phyloP scores from a whole-genome alignment of 331 rosid species.

The Dryas integrifolia region DNA sequence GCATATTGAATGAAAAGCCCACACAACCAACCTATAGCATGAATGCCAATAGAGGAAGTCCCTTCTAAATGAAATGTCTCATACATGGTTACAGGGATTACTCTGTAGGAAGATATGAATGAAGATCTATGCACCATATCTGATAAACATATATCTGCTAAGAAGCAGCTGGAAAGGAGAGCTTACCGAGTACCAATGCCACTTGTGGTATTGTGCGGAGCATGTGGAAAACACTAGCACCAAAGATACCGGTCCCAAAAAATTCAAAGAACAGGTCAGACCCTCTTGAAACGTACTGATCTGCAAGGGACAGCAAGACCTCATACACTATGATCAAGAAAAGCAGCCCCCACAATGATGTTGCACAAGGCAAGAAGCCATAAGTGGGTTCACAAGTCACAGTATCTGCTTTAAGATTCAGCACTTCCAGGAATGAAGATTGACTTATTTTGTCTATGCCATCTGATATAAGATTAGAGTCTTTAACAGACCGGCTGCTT shows the following conservation, averaged over 20 bases:
- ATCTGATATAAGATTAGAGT: constrained; percentile 16
- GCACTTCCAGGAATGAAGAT: neutral
- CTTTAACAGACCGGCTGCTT: constrained; percentile 4
- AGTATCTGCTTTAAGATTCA: constrained; percentile 15
- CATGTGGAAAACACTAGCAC: constrained; percentile 37
- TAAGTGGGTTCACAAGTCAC: constrained; percentile 40
- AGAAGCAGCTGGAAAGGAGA: constrained; percentile 7
- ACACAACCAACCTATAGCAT: no score
- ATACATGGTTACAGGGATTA: no score
- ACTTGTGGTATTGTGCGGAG: constrained; percentile 36
- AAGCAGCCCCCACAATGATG: constrained; percentile 28
- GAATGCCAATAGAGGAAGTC: no score
- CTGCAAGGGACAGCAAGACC: constrained; percentile 32
- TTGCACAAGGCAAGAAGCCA: constrained; percentile 44
- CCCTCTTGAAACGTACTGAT: constrained; percentile 22
- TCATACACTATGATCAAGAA: constrained; percentile 36
- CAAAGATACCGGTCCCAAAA: constrained; percentile 36
- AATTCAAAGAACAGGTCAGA: constrained; percentile 33
- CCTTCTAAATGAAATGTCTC: no score
- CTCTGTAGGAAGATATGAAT: no score
- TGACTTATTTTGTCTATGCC: neutral
- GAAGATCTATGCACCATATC: no score
- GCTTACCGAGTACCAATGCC: constrained; percentile 31
- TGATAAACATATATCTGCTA: no score
- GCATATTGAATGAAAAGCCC: neutral